These are phyloP conservation scores for Dactylellina haptotyla DNA, from an alignment of 2,329 filamentous ascomycete genomes.

Conservation along the genomic window DNA sequence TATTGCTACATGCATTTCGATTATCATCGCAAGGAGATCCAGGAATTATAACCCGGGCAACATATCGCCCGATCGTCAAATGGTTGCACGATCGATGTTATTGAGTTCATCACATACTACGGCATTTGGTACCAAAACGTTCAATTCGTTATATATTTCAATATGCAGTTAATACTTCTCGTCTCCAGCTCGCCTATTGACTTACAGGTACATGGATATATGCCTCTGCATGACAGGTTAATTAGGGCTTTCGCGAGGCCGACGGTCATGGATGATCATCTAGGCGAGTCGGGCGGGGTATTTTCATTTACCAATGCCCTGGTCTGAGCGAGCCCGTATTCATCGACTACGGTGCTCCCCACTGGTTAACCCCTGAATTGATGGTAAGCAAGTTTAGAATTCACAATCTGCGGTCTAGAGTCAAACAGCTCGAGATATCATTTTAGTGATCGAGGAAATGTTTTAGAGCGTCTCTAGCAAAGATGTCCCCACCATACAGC, in stretches of 20 bases:
- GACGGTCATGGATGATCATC: conserved; percentile 3
- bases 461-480: too few relatives aligned
- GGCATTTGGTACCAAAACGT: not conserved
- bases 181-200: conserved; percentile 46
- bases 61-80: not conserved
- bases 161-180: conserved; percentile 31
- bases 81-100: not conserved
- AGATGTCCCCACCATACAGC: too few relatives aligned
- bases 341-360: not conserved
- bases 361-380: conserved; percentile 32
- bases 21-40: conserved; percentile 1
- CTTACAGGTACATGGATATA: conserved; percentile 30
- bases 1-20: conserved; percentile 36
- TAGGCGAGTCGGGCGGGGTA: conserved; percentile 14
- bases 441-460: too few relatives aligned
- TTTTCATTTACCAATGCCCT: not conserved
- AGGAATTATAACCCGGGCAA: not conserved
- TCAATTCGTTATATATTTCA: conserved; percentile 18
- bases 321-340: conserved; percentile 17
- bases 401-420: too few relatives aligned
- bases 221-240: conserved; percentile 32
- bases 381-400: too few relatives aligned
- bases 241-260: conserved; percentile 26
- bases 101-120: not conserved
- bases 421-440: too few relatives aligned